Evolutionary conservation across 2,329 filamentous ascomycete species (phyloP), one percentile per base, ranked within the genome.

Genomic region (Hymenoscyphus salicellus): DNA sequence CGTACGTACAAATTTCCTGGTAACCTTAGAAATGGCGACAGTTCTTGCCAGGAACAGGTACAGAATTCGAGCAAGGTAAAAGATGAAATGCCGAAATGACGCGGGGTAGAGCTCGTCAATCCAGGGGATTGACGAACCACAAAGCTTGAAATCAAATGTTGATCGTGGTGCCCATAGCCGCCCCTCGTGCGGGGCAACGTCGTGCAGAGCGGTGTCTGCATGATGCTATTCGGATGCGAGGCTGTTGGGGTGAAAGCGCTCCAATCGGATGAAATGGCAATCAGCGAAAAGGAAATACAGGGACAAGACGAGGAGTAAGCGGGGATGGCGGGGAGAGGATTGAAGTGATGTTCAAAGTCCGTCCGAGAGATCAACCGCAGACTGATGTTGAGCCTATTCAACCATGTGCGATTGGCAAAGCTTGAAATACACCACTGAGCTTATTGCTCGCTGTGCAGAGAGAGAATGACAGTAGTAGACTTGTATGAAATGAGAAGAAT

Each of bases 11-110:
- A 26, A 11, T 38, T 38, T 38, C 14, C 36, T 17, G 14, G 36
- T 38, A 38, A 38, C 36, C 46, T 49, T 23, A 23, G 43, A 26
- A 26, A 20, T 23, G 5, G 20, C 20, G 11, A 14, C 20, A 52
- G n/a, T 66, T 61, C 41, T 68, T 63, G 56, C 67, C 61, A 56
- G 28, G 11, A 49, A 60, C 60, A 65, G 55, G 63, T 62, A 65
- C 59, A 61, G 33, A 32, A 46, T 11, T 16, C 14, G 60, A 36
- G 30, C n/a, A 55, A 58, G 41, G 33, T 20, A 49, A 49, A 23
- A 16, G 23, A 60, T 46, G 41, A 58, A 49, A 57, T 60, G 33
- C 56, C 63, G 60, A 57, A 57, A 26, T 8, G 57, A 43, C 49
- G 63, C 63, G 63, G 63, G 63, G 63, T 63, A 62, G 5, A 20